phyloP scores from a whole-genome alignment of 768 basidiomycete species.

The Ramaria sp. region DNA sequence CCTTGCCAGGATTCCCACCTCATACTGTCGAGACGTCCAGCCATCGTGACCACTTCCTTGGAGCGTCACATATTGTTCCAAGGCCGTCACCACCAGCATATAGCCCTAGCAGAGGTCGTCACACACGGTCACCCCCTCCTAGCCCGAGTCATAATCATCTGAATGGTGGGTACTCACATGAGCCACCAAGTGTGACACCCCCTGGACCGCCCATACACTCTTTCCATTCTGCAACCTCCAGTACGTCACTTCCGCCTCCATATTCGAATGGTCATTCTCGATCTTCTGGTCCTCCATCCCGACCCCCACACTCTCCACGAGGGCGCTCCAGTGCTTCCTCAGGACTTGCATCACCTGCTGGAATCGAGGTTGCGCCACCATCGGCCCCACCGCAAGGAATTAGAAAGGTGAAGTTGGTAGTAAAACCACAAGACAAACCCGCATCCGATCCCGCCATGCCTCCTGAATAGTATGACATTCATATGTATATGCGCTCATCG shows the following conservation, averaged over 20 bases:
- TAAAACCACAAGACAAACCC: conserved; percentile 1
- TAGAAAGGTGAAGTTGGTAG: conserved; percentile 3
- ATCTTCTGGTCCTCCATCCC: background rate
- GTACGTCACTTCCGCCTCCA: background rate
- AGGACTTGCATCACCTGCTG: background rate
- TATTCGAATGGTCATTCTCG: conserved; percentile 1
- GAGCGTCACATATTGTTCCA: background rate
- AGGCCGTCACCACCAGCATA: background rate
- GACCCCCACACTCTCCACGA: background rate
- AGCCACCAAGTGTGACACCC: background rate
- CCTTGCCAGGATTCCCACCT: background rate
- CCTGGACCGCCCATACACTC: background rate
- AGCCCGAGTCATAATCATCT: background rate
- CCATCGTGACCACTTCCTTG: background rate
- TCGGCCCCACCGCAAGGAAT: conserved; percentile 3
- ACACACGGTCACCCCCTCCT: background rate
- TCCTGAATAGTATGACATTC: background rate
- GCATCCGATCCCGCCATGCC: background rate
- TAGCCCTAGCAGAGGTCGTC: background rate
- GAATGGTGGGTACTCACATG: background rate
- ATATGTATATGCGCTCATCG: background rate
- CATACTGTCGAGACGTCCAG: background rate
- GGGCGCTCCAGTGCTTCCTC: background rate
- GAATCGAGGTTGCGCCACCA: background rate
- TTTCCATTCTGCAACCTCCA: background rate